A percentile compares a stretch with the other conserved stretches of the same genome.
Conservation (phyloP, 2,329 filamentous ascomycete genomes). For the Colletotrichum sp. region DNA sequence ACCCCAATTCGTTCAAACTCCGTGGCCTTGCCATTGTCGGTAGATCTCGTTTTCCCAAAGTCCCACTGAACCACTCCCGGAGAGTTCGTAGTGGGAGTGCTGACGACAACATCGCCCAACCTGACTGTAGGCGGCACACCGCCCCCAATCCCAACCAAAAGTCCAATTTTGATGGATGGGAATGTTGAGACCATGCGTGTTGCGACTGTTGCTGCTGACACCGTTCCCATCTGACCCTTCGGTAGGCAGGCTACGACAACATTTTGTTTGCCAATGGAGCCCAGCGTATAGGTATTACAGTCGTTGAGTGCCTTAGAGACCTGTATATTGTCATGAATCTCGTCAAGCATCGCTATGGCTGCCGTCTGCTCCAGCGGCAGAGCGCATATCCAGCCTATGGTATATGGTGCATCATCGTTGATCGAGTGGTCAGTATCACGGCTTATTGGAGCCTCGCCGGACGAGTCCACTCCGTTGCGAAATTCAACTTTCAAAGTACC, state of each 20-base stretch:
- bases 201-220: constrained; percentile 9
- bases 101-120: constrained; percentile 24
- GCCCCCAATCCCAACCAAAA: constrained; percentile 31
- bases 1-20: background rate
- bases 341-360: constrained; percentile 29
- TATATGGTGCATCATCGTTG: no score
- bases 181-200: background rate
- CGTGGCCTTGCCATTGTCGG: background rate
- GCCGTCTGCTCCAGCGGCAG: constrained; percentile 28
- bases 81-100: background rate
- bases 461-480: no score
- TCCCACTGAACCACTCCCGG: constrained; percentile 24
- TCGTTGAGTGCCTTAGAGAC: constrained; percentile 21
- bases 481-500: no score
- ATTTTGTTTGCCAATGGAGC: constrained; percentile 28
- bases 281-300: constrained; percentile 29
- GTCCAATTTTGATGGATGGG: background rate
- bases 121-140: constrained; percentile 23
- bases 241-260: constrained; percentile 30
- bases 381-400: constrained; percentile 25
- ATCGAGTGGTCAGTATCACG: no score
- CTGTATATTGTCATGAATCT: constrained; percentile 17
- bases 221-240: constrained; percentile 22
- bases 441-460: no score
- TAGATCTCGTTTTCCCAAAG: background rate